Conservation (phyloP, 139 green algal species). For the Closterium sp. region DNA sequence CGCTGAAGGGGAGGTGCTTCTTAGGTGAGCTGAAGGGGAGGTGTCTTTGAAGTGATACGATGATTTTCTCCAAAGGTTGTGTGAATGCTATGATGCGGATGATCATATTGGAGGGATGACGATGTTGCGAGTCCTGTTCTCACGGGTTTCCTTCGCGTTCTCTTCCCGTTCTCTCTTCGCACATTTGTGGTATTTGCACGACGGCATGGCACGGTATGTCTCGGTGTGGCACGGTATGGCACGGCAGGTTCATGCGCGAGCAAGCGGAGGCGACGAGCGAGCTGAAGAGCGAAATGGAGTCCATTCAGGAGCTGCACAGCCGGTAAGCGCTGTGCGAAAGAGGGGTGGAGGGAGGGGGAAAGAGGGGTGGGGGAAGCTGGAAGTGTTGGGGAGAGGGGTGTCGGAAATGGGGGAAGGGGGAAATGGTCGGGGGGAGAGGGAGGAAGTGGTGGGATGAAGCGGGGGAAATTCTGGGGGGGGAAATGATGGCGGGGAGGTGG, state of each 20-base stretch:
- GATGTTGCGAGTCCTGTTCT: too few relatives aligned
- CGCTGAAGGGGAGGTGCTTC: neutral
- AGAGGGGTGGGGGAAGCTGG: too few relatives aligned
- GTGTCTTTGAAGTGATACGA: neutral
- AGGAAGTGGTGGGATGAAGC: neutral
- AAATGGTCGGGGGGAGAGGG: too few relatives aligned
- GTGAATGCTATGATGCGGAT: neutral
- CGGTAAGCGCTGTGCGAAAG: neutral
- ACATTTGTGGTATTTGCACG: neutral
- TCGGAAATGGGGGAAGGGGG: too few relatives aligned
- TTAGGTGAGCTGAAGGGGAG: neutral
- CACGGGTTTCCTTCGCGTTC: neutral
- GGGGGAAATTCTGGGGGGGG: too few relatives aligned
- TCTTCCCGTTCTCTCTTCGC: neutral
- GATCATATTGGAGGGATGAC: neutral
- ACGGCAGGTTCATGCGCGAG: slow-evolving; percentile 7
- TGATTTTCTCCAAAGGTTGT: neutral
- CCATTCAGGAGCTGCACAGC: neutral
- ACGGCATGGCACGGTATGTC: neutral
- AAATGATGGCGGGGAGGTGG: neutral
- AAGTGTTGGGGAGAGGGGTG: too few relatives aligned
- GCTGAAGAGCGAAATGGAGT: slow-evolving; percentile 6
- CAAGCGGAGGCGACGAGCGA: neutral
- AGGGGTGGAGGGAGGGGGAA: neutral
- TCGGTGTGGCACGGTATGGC: neutral